Evolutionary conservation across 2,329 filamentous ascomycete species (phyloP).

Genomic region (Bipolaris sorokiniana): DNA sequence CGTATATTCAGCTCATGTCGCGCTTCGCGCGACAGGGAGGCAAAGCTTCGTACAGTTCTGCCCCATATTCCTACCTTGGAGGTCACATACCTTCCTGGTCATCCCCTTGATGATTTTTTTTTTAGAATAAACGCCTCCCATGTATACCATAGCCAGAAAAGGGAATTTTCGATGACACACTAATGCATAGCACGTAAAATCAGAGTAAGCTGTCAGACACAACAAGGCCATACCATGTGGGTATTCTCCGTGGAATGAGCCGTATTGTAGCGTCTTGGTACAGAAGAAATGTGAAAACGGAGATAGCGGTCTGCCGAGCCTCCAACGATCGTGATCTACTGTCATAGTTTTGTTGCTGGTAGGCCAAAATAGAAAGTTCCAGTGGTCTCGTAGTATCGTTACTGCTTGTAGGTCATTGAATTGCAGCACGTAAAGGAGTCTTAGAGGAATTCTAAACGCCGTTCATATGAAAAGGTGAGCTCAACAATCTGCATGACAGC

Average conservation of each 20-base stretch:
- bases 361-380: not conserved
- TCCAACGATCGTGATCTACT: not conserved
- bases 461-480: not conserved
- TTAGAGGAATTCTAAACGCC: not conserved
- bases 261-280: not conserved
- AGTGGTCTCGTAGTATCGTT: not conserved
- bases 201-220: not conserved
- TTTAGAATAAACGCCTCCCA: not conserved
- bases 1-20: slow-evolving; percentile 9
- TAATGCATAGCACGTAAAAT: not conserved
- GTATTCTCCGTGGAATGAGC: not conserved
- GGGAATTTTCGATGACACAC: not conserved
- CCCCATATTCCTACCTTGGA: not conserved
- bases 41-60: slow-evolving; percentile 7
- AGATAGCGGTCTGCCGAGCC: not conserved
- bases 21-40: not conserved
- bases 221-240: not conserved
- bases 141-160: not conserved
- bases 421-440: not conserved
- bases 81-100: slow-evolving; percentile 4
- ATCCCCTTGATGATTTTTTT: slow-evolving; percentile 3
- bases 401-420: not conserved
- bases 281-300: not conserved
- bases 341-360: not conserved
- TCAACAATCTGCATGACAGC: not conserved